Base-by-base conservation (phyloP, 1,284 basidiomycete species). In the Rhodotorula sp. region DNA sequence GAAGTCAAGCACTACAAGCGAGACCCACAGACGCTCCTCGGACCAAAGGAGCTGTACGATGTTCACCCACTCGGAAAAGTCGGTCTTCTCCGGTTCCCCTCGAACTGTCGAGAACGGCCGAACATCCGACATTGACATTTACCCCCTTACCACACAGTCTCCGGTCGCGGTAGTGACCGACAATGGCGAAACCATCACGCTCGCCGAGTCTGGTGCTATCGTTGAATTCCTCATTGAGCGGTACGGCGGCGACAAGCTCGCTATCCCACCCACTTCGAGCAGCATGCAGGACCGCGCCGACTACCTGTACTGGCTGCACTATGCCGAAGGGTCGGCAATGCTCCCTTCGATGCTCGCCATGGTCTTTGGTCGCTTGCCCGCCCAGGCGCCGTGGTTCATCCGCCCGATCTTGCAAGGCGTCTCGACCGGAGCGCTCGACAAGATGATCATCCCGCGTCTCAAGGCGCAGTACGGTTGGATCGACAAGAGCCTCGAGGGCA, bases 191-290 rank as follows among this genome's bases (percentile, higher is more conserved):
- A 62, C 63, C 10, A 17, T 68, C 49, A 67, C 64, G 12, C 46
- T 75, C 26, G 71, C 73, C 61, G 73, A 75, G 61, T 73, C 70
- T 6, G 75, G 73, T 18, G 71, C 75, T 18, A 77, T 77, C 49
- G 64, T 64, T 60, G 72, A 77, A 53, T 72, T 74, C 60, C 62
- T 77, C 60, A 71, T 76, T 57, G 69, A 75, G 62, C 72, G 73
- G 30, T 76, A 75, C 63, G 76, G 75, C 18, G 63, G 70, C 20
- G 71, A 67, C 24, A 60, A 65, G 24, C 56, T 75, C 37, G 26
- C 53, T 2, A 22, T 69, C 33, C 12, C 62, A 3, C 51, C 68
- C 6, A 20, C 44, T 12, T 59, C 51, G 17, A 33, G 30, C 29
- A 64, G 45, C 45, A 46, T 62, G n/a, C 53, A 64, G n/a, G 46